Evolutionary conservation across 1,284 basidiomycete genomes (phyloP).

Genomic region (Boletus smithii): DNA sequence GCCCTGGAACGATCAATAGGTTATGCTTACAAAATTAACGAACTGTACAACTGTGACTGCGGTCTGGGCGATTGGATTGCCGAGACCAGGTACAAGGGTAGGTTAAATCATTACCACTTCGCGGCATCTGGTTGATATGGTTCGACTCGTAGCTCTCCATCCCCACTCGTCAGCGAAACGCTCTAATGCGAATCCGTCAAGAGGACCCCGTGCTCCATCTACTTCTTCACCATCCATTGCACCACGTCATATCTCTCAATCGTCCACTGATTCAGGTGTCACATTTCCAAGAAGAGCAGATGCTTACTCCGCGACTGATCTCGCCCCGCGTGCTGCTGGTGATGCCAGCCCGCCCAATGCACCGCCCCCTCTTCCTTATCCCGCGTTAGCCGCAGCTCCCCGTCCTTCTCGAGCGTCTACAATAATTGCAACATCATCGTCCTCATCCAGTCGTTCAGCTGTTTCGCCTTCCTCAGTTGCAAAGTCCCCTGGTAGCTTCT

Average conservation of each 20-base stretch:
- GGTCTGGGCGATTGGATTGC: conserved; percentile 77
- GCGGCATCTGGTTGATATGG: conserved; percentile 10
- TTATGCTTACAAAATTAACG: conserved; percentile 84
- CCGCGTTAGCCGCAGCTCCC: conserved; percentile 45
- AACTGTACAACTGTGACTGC: conserved; percentile 72
- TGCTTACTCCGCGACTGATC: conserved; percentile 71
- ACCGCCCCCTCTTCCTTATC: conserved; percentile 75
- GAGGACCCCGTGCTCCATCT: conserved; percentile 31
- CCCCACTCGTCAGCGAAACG: conserved; percentile 30
- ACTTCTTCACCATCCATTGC: conserved; percentile 40
- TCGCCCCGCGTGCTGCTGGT: conserved; percentile 45
- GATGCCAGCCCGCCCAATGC: conserved; percentile 49
- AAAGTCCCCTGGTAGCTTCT: conserved; percentile 57
- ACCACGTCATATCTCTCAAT: conserved; percentile 62
- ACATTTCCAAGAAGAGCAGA: conserved; percentile 77
- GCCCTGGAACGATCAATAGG: conserved; percentile 70
- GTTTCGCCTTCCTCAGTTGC: conserved; percentile 34
- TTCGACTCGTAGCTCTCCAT: conserved; percentile 23
- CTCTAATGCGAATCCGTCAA: conserved; percentile 20
- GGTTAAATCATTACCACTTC: conserved; percentile 6
- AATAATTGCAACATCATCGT: conserved; percentile 35
- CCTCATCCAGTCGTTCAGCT: conserved; percentile 31
- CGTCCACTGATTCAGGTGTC: conserved; percentile 67
- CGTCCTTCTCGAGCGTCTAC: conserved; percentile 29
- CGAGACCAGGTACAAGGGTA: conserved; percentile 56